These are phyloP conservation scores for Auricularia sp. DNA, from an alignment of 768 basidiomycete genomes.

Conservation along the genomic window DNA sequence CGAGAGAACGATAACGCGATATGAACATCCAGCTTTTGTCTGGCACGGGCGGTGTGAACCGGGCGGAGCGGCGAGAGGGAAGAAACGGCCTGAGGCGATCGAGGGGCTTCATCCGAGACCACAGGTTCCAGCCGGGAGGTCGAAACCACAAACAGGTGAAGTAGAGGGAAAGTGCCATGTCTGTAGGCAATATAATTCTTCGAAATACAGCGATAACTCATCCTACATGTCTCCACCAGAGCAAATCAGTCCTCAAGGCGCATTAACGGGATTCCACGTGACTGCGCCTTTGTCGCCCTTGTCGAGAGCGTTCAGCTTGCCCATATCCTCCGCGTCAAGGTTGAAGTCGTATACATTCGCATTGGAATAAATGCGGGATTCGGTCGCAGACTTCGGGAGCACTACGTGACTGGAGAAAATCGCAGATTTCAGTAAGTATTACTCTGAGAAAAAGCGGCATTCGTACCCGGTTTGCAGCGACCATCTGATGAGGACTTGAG, in stretches of 20 bases:
- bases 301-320: conserved; percentile 56
- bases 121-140: no score
- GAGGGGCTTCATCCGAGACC: no score
- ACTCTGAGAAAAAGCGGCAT: neutral
- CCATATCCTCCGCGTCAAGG: conserved; percentile 55
- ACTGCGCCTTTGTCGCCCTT: conserved; percentile 60
- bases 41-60: no score
- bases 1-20: no score
- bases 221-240: no score
- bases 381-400: conserved; percentile 70
- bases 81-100: no score
- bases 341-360: conserved; percentile 67
- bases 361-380: conserved; percentile 63
- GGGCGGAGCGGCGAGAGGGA: no score
- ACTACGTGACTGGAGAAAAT: conserved; percentile 51
- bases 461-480: conserved; percentile 29
- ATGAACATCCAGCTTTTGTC: no score
- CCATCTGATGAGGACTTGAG: conserved; percentile 36
- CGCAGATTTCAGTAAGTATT: conserved; percentile 1
- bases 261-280: conserved; percentile 78
- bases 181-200: no score
- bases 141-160: no score
- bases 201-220: no score
- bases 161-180: no score
- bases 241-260: conserved; percentile 4